Evolutionary conservation across 208 protist genomes (phyloP), one percentile per base, ranked within the genome.

Genomic region (Leishmania gerbilli): DNA sequence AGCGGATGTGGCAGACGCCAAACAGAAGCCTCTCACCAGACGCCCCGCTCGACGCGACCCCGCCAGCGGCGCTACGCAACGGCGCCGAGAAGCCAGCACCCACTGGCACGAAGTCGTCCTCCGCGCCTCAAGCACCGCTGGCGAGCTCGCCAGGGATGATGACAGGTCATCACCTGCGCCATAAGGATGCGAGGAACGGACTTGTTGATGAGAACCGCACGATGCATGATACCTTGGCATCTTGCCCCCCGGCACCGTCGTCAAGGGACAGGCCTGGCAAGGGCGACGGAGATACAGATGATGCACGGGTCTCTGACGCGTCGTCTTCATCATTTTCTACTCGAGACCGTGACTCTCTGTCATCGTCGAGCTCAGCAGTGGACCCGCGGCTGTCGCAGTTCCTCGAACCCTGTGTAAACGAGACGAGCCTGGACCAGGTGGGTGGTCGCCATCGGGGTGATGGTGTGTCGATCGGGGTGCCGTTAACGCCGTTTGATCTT

Each of bases 341-440:
- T 2, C 53, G 40, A 3, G 79, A 68, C 17, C 19, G 74, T 31
- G 49, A 27, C 24, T 47, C 24, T 19, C 45, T 53, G 69, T 4
- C 69, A 53, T 47, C 8, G n/a, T 51, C 11, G 45, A 51, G 45
- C 69, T 62, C 72, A 8, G 51, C 37, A 55, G 53, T 84, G 15
- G 80, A 84, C 55, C 74, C 56, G 56, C 80, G 74, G 21, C 72
- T 84, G 2, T 45, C 45, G 24, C 74, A 84, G 47, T 76, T 84
- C 17, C 72, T 84, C 40, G 72, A 76, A 45, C 31, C 45, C 19
- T n/a, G 2, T 55, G 42, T 31, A n/a, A 53, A 2, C 27, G 45
- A 74, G 69, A 74, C 34, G 7, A 40, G 72, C 15, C 15, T 3
- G 6, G 51, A 47, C 31, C 31, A 76, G 7, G 31, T 11, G 17